Conservation (phyloP, 345 rosid species). For the Sonneratia caseolaris region DNA sequence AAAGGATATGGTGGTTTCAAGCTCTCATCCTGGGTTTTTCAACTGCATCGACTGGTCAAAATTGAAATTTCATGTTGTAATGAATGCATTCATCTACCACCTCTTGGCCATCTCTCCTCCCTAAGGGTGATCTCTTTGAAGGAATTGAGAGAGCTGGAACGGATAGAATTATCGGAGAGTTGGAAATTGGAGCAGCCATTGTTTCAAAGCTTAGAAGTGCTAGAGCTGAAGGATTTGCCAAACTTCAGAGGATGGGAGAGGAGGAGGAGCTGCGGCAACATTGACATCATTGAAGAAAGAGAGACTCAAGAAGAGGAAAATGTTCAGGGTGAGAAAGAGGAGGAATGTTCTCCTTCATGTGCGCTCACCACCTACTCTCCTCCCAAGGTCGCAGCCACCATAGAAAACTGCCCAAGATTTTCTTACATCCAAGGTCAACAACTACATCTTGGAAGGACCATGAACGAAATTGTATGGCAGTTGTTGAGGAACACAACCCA, state of each 20-base stretch:
- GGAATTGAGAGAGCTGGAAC: not conserved
- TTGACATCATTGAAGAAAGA: not conserved
- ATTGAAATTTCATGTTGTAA: not conserved
- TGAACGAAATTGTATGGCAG: not conserved
- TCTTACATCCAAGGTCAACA: not conserved
- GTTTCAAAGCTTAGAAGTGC: not conserved
- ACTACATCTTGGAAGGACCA: not conserved
- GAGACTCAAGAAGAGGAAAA: not conserved
- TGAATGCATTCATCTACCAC: not conserved
- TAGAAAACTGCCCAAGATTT: not conserved
- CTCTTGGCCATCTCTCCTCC: not conserved
- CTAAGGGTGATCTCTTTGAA: not conserved
- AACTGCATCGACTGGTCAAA: not conserved
- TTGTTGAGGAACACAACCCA: not conserved
- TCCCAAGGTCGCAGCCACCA: not conserved
- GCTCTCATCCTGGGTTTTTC: not conserved
- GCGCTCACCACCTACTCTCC: not conserved
- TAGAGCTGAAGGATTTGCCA: not conserved
- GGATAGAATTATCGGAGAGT: not conserved
- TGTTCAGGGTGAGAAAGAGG: no score
- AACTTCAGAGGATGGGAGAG: not conserved
- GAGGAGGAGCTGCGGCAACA: not conserved
- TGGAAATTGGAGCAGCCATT: not conserved
- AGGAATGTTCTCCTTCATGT: not conserved
- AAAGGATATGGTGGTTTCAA: not conserved